Evolutionary conservation across 129 eudicot genomes (phyloP), one percentile per base, ranked within the genome.

Genomic region (Flaveria robusta): DNA sequence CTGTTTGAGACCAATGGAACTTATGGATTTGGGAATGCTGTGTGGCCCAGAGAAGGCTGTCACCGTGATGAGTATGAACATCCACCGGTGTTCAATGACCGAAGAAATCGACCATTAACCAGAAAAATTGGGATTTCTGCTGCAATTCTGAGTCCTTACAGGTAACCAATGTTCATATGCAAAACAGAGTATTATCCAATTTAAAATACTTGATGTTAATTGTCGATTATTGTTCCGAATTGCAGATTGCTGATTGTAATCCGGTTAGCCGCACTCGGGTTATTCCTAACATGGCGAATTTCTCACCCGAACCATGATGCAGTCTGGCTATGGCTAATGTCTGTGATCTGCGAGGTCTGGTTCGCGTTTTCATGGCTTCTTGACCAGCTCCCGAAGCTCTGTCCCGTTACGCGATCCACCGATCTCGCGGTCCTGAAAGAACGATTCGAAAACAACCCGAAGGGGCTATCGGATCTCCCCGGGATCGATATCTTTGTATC

Each of bases 1-100:
- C 66, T 95, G 75, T 95, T 91, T 41, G 99, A 95, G 90, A 95
- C 99, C 2, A 88, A 91, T 77, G 99, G 99, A 74, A 95, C 99
- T 58, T 95, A 95, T 60, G 99, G 99, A 9, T 95, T 91, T 46
- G 99, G 99, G n/a, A 95, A 91, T 60, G 99, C 99, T 13, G 84
- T 91, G 68, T 95, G 99, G 99, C 99, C 99, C 5, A 83, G 88
- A 69, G 96, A 95, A 41, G 99, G 88, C 14, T 83, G 86, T 47
- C 87, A 76, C 52, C 86, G 78, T 27, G 77, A 18, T 8, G 77
- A 85, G 68, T 83, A 78, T 80, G 92, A 91, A 13, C 74, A 39
- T 62, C 99, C 92, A 31, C 99, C 99, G 1, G 80, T 82, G 85
- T 95, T 95, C 41, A 85, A 85, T 77, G 90, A 87, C 46, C 81